Evolutionary conservation across 2,329 filamentous ascomycete species (phyloP).

Genomic region (Botryotinia globosa): DNA sequence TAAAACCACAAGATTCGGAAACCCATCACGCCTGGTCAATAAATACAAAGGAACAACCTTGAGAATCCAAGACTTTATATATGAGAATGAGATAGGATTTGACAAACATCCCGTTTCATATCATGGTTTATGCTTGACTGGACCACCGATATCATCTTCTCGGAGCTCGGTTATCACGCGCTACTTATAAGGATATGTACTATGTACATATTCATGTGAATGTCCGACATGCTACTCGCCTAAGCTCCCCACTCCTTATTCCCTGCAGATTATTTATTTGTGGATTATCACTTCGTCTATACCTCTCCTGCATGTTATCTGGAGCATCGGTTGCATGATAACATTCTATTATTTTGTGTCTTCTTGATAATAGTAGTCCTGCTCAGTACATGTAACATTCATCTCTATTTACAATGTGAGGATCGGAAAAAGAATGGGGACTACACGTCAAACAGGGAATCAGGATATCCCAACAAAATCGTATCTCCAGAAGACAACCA

Average conservation of each 20-base stretch:
- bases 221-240: not conserved
- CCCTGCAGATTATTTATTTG: not conserved
- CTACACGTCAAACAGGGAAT: not conserved
- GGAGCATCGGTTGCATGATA: not conserved
- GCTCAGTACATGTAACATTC: not conserved
- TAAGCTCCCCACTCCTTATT: not conserved
- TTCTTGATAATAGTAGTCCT: not conserved
- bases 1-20: no score
- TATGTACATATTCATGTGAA: not conserved
- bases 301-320: not conserved
- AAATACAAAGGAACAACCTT: not conserved
- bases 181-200: not conserved
- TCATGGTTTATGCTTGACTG: not conserved
- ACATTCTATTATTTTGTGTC: accelerated
- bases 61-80: not conserved
- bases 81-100: accelerated
- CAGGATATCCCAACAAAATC: not conserved
- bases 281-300: not conserved
- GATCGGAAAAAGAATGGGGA: not conserved
- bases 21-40: no score
- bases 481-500: not conserved
- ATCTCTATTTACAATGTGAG: not conserved
- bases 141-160: not conserved
- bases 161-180: not conserved
- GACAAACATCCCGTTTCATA: not conserved